These are phyloP conservation scores for Penicillium dipodomyicola DNA, from an alignment of 495 filamentous ascomycete species.

Conservation along the genomic window DNA sequence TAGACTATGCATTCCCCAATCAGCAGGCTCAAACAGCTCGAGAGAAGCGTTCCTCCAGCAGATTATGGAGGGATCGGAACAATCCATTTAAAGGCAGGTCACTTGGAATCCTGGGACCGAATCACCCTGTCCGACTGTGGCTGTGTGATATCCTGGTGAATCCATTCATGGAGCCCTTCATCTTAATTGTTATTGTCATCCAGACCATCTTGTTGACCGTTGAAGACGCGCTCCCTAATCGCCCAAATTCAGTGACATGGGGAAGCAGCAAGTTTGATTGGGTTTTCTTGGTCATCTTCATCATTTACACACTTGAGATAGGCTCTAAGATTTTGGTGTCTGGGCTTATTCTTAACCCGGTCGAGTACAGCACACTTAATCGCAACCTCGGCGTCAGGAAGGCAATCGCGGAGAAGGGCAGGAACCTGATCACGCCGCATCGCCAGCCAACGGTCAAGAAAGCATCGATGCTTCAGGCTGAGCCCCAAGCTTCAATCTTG, in stretches of 20 bases:
- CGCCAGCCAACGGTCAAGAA: slow-evolving; percentile 63
- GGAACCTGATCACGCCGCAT: slow-evolving; percentile 73
- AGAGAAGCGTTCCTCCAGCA: slow-evolving; percentile 46
- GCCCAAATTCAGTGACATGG: slow-evolving; percentile 57
- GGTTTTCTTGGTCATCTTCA: slow-evolving; percentile 76
- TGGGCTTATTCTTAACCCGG: slow-evolving; percentile 82
- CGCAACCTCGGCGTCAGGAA: slow-evolving; percentile 67
- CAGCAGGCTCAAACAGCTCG: slow-evolving; percentile 24
- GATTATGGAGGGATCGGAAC: slow-evolving; percentile 47
- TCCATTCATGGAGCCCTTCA: slow-evolving; percentile 79
- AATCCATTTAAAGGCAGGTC: slow-evolving; percentile 88
- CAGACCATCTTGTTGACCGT: slow-evolving; percentile 85
- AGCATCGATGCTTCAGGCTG: slow-evolving; percentile 35
- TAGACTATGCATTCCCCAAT: slow-evolving; percentile 52
- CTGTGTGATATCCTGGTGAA: slow-evolving; percentile 89
- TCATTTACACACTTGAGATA: slow-evolving; percentile 88
- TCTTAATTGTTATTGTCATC: slow-evolving; percentile 81
- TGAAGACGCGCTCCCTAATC: slow-evolving; percentile 67
- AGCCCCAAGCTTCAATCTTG: slow-evolving; percentile 67
- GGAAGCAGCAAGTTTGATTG: slow-evolving; percentile 70
- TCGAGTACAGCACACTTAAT: slow-evolving; percentile 79
- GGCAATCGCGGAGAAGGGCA: slow-evolving; percentile 70
- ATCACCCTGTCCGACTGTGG: slow-evolving; percentile 67
- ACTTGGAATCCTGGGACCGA: slow-evolving; percentile 78
- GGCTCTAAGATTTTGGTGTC: slow-evolving; percentile 82